These are phyloP conservation scores for Hypoxylon sp. DNA, from an alignment of 2,329 filamentous ascomycete genomes.

Conservation along the genomic window DNA sequence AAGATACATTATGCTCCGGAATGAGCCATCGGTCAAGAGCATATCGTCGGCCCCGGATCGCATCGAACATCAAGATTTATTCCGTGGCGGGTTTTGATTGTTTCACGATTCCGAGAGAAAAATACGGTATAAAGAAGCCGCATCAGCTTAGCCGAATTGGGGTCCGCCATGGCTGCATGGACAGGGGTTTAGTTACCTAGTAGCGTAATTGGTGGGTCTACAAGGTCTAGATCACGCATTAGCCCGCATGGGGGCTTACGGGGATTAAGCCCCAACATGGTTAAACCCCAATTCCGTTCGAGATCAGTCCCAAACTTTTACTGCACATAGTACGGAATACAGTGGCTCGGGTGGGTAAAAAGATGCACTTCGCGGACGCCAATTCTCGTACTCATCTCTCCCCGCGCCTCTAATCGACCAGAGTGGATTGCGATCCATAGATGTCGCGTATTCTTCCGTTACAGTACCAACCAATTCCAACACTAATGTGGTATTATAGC, in stretches of 20 bases:
- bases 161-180: slow-evolving; percentile 17
- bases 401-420: slow-evolving; percentile 29
- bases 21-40: background rate
- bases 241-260: slow-evolving; percentile 33
- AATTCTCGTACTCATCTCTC: slow-evolving; percentile 13
- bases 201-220: slow-evolving; percentile 32
- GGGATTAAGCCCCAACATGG: slow-evolving; percentile 41
- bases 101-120: slow-evolving; percentile 6
- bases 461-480: slow-evolving; percentile 4
- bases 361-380: slow-evolving; percentile 15
- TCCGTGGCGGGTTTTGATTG: slow-evolving; percentile 1
- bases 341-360: slow-evolving; percentile 10
- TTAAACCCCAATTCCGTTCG: slow-evolving; percentile 40
- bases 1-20: background rate
- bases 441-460: slow-evolving; percentile 18
- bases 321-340: background rate
- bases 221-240: slow-evolving; percentile 43
- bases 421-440: slow-evolving; percentile 9
- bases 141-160: slow-evolving; percentile 28
- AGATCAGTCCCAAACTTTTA: slow-evolving; percentile 33
- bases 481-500: slow-evolving; percentile 14
- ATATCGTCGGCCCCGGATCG: background rate
- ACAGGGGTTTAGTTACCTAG: slow-evolving; percentile 26
- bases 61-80: background rate
- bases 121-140: slow-evolving; percentile 8